Evolutionary conservation across 176 grass and related monocot species (phyloP), one percentile per base, ranked within the genome.

Genomic region (Avena eriantha): DNA sequence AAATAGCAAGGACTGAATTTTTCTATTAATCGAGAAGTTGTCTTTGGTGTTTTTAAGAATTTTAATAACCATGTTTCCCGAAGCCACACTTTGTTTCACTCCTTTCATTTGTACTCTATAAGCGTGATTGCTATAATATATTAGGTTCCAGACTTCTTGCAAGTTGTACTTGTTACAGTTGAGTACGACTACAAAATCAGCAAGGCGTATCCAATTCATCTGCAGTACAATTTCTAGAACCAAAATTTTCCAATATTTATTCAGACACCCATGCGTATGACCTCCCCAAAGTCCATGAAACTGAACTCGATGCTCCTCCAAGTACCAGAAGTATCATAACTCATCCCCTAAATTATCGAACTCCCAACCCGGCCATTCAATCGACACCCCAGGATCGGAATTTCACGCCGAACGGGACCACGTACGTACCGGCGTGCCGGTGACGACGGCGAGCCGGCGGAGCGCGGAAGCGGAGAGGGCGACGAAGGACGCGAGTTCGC

Each of bases 401-500:
- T 53, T 57, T 64, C 26, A 33, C 12, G 0, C 1, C 3, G 15
- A 2, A 23, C 18, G 63, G 8, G 16, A 51, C 31, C 66, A 86
- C 66, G 14, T 8, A 35, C 73, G 8, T 92, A 96, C 96, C 79
- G 90, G 71, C 19, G 93, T 92, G 64, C 96, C 96, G 34, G 92
- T 88, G 80, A 92, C 84, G 69, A 92, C 88, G 15, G 87, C 79
- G 73, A 98, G 84, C 12, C 87, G 85, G 76, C 94, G 95, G 46
- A 98, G 92, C 45, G 87, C 88, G 22, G 88, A 57, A 0, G 88
- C 67, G 21, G 93, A 78, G 12, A 90, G 79, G 50, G 86, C 84
- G 26, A 98, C 81, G 45, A 98, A 91, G 58, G 87, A 92, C 1
- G 93, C 90, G 48, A 91, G 69, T 8, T 88, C 93, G 31, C 78